Base-by-base conservation (phyloP, 202 grass and related monocot species). In the Setaria viridis region DNA sequence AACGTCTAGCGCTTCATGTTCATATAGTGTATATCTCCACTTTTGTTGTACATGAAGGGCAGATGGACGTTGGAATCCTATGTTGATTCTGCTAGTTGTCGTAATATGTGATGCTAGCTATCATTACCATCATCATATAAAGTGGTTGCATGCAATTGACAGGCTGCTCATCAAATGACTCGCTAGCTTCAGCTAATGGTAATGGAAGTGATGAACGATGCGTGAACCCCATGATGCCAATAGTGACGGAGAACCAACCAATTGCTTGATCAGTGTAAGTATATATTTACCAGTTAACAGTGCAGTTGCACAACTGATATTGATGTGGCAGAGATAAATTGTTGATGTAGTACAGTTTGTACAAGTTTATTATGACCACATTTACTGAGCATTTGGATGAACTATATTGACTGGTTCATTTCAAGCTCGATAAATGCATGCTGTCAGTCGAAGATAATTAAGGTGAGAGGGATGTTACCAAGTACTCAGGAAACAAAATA, bases 221-320 rank as follows among this genome's bases (percentile, higher is more conserved):
- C 39, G 32, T 21, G 25, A 9, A 58, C n/a, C 5, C 74, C 55
- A 58, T 76, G 74, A 76, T 76, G 53, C 3, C 10, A 59, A 25
- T 14, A 43, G 74, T 76, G 53, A 76, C 14, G 5, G 33, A 57
- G 73, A 76, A 37, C 51, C 73, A 76, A 75, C 72, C 50, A 39
- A 74, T 16, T 14, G 4, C 19, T 21, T 12, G 11, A 48, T 41
- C 33, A 10, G 19, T 41, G 14, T 41, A 67, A 20, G 4, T 10
- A 17, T 35, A 41, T 10, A 10, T 64, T 67, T 39, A 67, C 15
- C 34, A 1, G 34, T 41, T 14, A 39, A 19, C 34, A 67, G 15
- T 9, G 35, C 43, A 9, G 43, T 0, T 19, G 14, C 33, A 35
- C 11, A 2, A 35, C 62, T 35, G 32, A 59, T 20, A 10, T 60